A percentile compares a stretch with the other conserved stretches of the same genome.
Evolutionary conservation across 805 yeast species (phyloP).

Genomic region (Candida schatavii): DNA sequence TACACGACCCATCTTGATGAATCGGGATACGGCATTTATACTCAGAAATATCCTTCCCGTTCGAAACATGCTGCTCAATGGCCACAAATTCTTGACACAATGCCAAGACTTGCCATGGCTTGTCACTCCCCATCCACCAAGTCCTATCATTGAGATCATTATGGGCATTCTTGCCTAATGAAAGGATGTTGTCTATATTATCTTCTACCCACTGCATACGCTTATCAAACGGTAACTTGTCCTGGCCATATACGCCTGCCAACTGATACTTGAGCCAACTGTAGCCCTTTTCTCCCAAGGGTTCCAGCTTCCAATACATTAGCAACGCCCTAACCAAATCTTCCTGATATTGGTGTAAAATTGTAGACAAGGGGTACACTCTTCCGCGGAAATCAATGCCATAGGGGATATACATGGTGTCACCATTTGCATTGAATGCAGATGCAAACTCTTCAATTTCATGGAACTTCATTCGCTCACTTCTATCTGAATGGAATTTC

Average conservation of each 20-base stretch:
- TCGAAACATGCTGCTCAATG: conserved; percentile 14
- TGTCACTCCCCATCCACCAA: conserved; percentile 39
- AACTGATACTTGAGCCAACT: conserved; percentile 40
- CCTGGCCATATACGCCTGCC: conserved; percentile 31
- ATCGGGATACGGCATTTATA: conserved; percentile 32
- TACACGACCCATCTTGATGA: conserved; percentile 45
- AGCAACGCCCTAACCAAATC: conserved; percentile 32
- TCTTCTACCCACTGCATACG: conserved; percentile 25
- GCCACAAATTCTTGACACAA: conserved; percentile 30
- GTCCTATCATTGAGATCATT: conserved; percentile 10
- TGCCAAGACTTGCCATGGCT: conserved; percentile 39
- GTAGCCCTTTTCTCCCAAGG: conserved; percentile 33
- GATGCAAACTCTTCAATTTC: conserved; percentile 20
- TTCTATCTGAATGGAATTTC: conserved; percentile 5
- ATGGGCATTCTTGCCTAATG: conserved; percentile 19
- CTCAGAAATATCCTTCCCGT: conserved; percentile 17
- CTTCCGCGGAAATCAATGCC: conserved; percentile 40
- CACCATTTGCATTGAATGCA: conserved; percentile 29
- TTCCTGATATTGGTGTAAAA: conserved; percentile 33
- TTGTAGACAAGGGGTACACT: conserved; percentile 37
- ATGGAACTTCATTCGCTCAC: conserved; percentile 19
- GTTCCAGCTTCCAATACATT: conserved; percentile 37
- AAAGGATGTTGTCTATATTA: conserved; percentile 18
- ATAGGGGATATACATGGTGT: conserved; percentile 36
- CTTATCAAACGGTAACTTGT: conserved; percentile 23